Evolutionary conservation across 2,329 filamentous ascomycete species (phyloP).

Genomic region (Emmonsiellopsis sp.): DNA sequence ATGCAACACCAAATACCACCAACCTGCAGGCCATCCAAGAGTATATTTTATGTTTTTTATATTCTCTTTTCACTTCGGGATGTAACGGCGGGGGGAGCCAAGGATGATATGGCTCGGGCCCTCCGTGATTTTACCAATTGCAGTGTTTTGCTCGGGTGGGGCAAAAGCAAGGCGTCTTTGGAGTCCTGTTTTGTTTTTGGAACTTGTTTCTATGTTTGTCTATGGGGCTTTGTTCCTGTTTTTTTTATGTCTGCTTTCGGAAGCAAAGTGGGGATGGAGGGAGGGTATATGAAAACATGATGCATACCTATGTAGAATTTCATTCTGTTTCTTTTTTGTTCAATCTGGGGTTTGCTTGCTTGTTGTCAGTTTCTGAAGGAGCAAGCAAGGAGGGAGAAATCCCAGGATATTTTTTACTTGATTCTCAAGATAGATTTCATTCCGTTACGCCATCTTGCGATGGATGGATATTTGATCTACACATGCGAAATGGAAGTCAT

Average conservation of each 20-base stretch:
- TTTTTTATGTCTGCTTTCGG: background rate
- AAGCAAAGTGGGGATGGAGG: too few relatives aligned
- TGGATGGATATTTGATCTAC: too few relatives aligned
- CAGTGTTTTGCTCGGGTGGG: slow-evolving; percentile 9
- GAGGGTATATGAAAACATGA: too few relatives aligned
- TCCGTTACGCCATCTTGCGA: too few relatives aligned
- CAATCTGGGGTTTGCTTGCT: too few relatives aligned
- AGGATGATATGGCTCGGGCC: background rate
- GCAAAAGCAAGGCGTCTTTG: slow-evolving; percentile 15
- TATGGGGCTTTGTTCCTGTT: background rate
- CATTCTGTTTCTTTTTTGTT: too few relatives aligned
- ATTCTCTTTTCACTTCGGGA: background rate
- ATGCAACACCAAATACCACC: background rate
- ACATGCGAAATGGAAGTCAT: too few relatives aligned
- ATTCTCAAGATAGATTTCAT: too few relatives aligned
- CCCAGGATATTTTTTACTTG: too few relatives aligned
- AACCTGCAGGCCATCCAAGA: background rate
- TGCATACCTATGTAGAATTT: too few relatives aligned
- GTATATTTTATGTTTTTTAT: background rate
- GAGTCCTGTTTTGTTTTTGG: slow-evolving; percentile 6
- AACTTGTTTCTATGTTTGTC: background rate
- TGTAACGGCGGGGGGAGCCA: background rate
- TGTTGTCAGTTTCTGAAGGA: too few relatives aligned
- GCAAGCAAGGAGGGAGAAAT: too few relatives aligned
- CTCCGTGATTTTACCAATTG: background rate